These are phyloP conservation scores for Globisporangium sylvaticum DNA, from an alignment of 352 stramenopile genomes.

Conservation along the genomic window DNA sequence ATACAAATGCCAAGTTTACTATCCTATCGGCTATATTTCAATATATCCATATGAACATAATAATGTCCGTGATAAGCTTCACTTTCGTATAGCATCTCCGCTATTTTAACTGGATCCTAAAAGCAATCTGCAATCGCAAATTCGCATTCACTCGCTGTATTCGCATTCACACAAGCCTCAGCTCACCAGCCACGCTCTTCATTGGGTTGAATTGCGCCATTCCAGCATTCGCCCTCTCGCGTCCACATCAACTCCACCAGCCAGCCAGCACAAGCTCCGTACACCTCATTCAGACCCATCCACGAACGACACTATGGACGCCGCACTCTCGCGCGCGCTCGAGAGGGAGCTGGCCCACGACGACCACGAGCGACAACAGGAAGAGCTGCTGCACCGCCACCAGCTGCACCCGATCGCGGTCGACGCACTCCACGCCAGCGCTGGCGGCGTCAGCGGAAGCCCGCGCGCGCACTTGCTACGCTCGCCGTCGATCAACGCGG, in stretches of 20 bases:
- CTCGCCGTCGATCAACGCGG: constrained; percentile 14
- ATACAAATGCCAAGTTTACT: too few species aligned
- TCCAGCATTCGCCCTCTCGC: constrained; percentile 4
- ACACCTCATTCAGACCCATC: neutral
- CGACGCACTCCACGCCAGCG: neutral
- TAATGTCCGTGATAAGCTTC: too few species aligned
- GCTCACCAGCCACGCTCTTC: neutral
- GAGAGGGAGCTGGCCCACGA: constrained; percentile 12
- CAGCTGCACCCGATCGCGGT: constrained; percentile 13
- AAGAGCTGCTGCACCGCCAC: constrained; percentile 13
- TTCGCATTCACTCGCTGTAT: neutral
- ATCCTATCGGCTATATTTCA: too few species aligned
- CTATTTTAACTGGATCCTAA: neutral
- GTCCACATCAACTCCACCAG: neutral
- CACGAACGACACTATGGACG: neutral
- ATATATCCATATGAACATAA: too few species aligned
- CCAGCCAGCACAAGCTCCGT: neutral
- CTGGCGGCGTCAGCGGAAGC: neutral
- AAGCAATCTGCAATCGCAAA: neutral
- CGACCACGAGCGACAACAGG: neutral
- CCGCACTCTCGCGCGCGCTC: neutral
- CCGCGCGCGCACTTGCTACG: constrained; percentile 12
- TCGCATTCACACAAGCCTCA: neutral
- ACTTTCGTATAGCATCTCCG: too few species aligned
- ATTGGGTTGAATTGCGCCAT: neutral